Percentiles rank a stretch among this genome's conserved stretches.
These are phyloP conservation scores for Cryphonectria japonica DNA, from an alignment of 2,329 filamentous ascomycete genomes.

Conservation along the genomic window DNA sequence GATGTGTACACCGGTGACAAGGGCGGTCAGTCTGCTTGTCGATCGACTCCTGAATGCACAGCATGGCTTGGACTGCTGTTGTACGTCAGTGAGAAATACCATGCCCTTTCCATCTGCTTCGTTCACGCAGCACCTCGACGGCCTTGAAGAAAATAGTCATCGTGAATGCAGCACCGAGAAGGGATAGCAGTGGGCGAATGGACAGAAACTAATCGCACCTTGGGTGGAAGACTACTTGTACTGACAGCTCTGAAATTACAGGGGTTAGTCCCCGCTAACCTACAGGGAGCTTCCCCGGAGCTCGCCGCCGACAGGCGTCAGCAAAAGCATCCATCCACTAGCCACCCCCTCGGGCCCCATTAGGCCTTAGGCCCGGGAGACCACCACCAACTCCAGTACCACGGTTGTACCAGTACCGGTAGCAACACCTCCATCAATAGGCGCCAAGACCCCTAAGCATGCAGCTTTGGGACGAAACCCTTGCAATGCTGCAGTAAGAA, in stretches of 20 bases:
- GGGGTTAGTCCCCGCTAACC: background rate
- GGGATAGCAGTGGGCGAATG: background rate
- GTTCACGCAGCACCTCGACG: background rate
- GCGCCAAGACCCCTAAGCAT: no score
- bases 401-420: no score
- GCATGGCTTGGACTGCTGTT: background rate
- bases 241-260: background rate
- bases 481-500: no score
- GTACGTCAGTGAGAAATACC: background rate
- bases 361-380: no score
- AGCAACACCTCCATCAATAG: no score
- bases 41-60: background rate
- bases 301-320: background rate
- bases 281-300: background rate
- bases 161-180: background rate
- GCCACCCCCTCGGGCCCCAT: no score
- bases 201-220: background rate
- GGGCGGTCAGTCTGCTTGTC: background rate
- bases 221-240: background rate
- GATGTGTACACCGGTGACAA: no score
- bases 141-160: background rate
- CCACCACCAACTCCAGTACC: no score
- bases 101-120: background rate
- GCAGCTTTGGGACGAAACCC: no score
- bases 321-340: no score